A percentile compares a stretch with the other conserved stretches of the same genome.
Evolutionary conservation across 805 yeast species (phyloP).

Genomic region (Grigorovia humatica): DNA sequence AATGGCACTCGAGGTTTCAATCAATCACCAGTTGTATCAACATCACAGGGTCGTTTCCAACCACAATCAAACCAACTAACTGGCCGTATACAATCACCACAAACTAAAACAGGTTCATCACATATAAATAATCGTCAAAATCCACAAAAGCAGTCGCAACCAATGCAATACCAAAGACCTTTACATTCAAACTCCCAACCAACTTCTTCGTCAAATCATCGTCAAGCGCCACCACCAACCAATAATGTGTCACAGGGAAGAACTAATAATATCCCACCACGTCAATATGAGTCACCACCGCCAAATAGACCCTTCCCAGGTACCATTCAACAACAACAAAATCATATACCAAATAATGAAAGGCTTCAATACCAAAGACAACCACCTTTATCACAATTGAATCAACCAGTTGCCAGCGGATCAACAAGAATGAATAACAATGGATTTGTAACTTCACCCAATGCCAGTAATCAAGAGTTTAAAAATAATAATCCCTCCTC

Average conservation of each 20-base stretch:
- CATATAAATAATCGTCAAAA: neutral
- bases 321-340: neutral
- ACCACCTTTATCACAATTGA: neutral
- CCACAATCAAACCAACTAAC: neutral
- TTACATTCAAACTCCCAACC: neutral
- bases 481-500: no score
- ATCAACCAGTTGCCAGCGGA: neutral
- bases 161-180: neutral
- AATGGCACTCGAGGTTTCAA: neutral
- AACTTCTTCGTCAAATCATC: neutral
- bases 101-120: neutral
- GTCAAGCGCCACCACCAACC: neutral
- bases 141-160: neutral
- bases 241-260: neutral
- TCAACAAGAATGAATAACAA: neutral
- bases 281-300: constrained; percentile 1
- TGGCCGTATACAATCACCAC: neutral
- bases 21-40: neutral
- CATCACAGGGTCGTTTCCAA: neutral
- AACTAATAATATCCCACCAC: neutral
- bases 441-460: neutral
- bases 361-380: neutral
- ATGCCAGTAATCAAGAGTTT: neutral
- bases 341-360: neutral
- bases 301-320: constrained; percentile 2